Evolutionary conservation across 768 basidiomycete species (phyloP), one percentile per base, ranked within the genome.

Genomic region (Phlebiopsis gigantea): DNA sequence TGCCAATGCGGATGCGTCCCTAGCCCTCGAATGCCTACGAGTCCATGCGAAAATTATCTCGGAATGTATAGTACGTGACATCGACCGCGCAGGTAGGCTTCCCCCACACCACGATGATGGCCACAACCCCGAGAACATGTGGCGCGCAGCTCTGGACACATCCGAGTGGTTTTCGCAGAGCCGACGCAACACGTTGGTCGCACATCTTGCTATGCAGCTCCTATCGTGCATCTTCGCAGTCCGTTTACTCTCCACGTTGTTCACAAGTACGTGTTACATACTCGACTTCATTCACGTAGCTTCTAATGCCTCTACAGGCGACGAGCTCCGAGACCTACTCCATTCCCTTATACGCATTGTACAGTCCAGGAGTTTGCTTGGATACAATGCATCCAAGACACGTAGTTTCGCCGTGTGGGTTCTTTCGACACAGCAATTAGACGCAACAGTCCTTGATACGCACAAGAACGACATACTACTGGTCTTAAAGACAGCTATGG

Each of bases 181-280:
- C 31, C 31, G 7, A 34, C 31, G 6, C 31, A 7, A 14, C 31
- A 34, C n/a, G n/a, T n/a, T n/a, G n/a, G 63, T 87, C n/a, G 82
- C 78, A 57, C 78, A 81, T 26, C 69, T 78, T 58, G 79, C 83
- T 3, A 70, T 88, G 26, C 74, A 77, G 58, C 66, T 80, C 47
- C 60, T 81, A 41, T 76, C 81, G 4, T 74, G 75, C 50, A 71
- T 87, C 53, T 76, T 85, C 61, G 71, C 70, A n/a, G 76, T 79
- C 57, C 72, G 72, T 17, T 61, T 69, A 19, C 60, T 87, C 57
- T 71, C 75, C 68, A 62, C 69, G 12, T 63, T 75, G 46, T 82
- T 87, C 62, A 57, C 76, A 14, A 68, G 86, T 88, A 62, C 41
- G 81, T 73, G 21, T 49, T 14, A 21, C 21, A 22, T 4, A 19